Percentiles rank a stretch among this genome's conserved stretches.
Conservation (phyloP, 2,329 filamentous ascomycete species). For the Cordyceps javanica region DNA sequence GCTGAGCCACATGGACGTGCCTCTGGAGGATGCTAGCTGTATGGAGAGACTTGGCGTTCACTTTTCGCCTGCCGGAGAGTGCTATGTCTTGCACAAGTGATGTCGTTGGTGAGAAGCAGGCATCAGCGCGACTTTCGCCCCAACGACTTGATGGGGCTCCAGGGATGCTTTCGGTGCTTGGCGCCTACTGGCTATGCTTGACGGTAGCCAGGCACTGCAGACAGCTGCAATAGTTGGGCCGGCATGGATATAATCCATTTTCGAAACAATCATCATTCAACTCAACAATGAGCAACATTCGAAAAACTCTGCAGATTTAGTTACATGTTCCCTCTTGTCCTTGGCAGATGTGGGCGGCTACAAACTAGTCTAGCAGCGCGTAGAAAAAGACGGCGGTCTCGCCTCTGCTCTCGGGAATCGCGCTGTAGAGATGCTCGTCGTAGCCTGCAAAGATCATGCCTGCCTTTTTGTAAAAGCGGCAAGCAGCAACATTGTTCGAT, state of each 20-base stretch:
- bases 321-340: too few species aligned
- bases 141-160: not conserved
- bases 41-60: too few species aligned
- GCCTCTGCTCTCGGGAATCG: conserved; percentile 8
- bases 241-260: too few species aligned
- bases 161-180: not conserved
- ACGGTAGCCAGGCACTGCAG: not conserved
- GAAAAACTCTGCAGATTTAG: too few species aligned
- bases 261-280: not conserved
- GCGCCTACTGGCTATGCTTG: not conserved
- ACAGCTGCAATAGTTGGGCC: not conserved
- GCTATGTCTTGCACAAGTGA: not conserved
- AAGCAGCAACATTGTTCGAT: conserved; percentile 16
- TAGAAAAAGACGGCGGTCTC: conserved; percentile 18
- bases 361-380: conserved; percentile 5
- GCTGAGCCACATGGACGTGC: not conserved
- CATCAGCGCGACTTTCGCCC: conserved; percentile 8
- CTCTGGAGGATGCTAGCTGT: too few species aligned
- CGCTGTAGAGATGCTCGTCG: conserved; percentile 16
- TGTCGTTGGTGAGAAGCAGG: conserved; percentile 13
- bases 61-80: too few species aligned
- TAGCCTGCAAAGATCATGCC: conserved; percentile 17
- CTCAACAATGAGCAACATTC: not conserved
- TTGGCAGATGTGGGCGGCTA: too few species aligned
- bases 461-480: conserved; percentile 15